phyloP scores from a whole-genome alignment of 2,329 filamentous ascomycete genomes.

The Macroventuria anomochaeta region DNA sequence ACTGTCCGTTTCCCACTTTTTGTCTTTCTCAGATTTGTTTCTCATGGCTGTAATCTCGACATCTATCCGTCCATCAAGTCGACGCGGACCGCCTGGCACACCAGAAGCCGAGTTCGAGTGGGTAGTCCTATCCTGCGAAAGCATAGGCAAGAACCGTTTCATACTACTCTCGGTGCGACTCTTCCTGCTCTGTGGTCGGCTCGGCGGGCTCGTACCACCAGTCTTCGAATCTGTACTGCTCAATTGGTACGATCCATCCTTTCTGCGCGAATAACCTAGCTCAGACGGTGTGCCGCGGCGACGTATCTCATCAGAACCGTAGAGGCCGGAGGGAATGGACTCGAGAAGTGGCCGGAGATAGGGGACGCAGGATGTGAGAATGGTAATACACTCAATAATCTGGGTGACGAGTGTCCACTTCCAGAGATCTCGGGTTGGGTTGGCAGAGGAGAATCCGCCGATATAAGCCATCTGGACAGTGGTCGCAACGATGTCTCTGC shows the following conservation, averaged over 20 bases:
- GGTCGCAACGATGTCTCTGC: conserved; percentile 43
- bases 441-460: conserved; percentile 31
- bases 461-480: conserved; percentile 43
- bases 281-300: conserved; percentile 40
- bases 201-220: conserved; percentile 9
- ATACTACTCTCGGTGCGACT: conserved; percentile 30
- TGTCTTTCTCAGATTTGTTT: conserved; percentile 23
- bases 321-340: conserved; percentile 42
- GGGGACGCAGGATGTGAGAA: conserved; percentile 45
- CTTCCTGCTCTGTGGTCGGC: conserved; percentile 22
- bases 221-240: conserved; percentile 27
- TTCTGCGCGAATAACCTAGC: conserved; percentile 36
- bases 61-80: conserved; percentile 39
- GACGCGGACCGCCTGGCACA: conserved; percentile 40
- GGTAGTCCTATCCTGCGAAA: conserved; percentile 36
- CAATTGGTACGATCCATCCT: conserved; percentile 40
- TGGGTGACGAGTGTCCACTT: conserved; percentile 46
- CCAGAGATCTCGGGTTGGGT: conserved; percentile 42
- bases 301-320: conserved; percentile 42
- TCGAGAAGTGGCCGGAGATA: conserved; percentile 47
- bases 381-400: conserved; percentile 45
- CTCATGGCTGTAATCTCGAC: conserved; percentile 40
- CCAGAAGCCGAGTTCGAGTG: conserved; percentile 45
- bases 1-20: conserved; percentile 44
- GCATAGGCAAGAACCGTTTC: conserved; percentile 40